phyloP scores from a whole-genome alignment of 192 early-diverging fungal genomes.

The Jimgerdemannia lactiflua region DNA sequence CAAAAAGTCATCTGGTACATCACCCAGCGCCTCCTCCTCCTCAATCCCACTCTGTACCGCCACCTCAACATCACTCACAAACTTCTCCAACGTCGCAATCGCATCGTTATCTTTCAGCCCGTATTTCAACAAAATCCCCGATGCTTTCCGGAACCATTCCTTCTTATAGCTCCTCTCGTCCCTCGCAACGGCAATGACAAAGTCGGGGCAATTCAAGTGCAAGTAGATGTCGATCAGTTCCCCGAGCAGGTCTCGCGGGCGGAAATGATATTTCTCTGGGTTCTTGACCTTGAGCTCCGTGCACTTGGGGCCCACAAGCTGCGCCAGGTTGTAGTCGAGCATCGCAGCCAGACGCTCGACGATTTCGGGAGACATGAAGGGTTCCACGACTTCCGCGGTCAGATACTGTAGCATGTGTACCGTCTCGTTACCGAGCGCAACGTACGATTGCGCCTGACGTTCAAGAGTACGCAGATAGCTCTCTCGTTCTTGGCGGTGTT shows the following conservation, averaged over 20 bases:
- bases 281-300: slow-evolving; percentile 85
- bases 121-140: slow-evolving; percentile 59
- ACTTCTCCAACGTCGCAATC: slow-evolving; percentile 53
- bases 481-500: slow-evolving; percentile 64
- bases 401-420: slow-evolving; percentile 90
- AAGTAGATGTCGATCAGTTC: slow-evolving; percentile 86
- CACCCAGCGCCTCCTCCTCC: slow-evolving; percentile 78
- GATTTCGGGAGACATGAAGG: slow-evolving; percentile 88
- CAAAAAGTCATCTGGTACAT: slow-evolving; percentile 88
- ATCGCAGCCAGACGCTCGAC: slow-evolving; percentile 95
- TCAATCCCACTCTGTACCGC: slow-evolving; percentile 55
- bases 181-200: slow-evolving; percentile 77
- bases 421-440: slow-evolving; percentile 88
- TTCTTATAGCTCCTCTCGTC: slow-evolving; percentile 85
- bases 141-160: slow-evolving; percentile 76
- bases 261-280: slow-evolving; percentile 87
- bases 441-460: slow-evolving; percentile 82
- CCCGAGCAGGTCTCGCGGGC: slow-evolving; percentile 76
- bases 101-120: slow-evolving; percentile 65
- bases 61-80: slow-evolving; percentile 74
- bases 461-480: slow-evolving; percentile 58
- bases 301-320: slow-evolving; percentile 89
- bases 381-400: slow-evolving; percentile 70
- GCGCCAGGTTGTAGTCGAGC: slow-evolving; percentile 92
- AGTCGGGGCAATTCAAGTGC: slow-evolving; percentile 59